Evolutionary conservation across 2,329 filamentous ascomycete species (phyloP), one percentile per base, ranked within the genome.

Genomic region (Cadophora sp.): DNA sequence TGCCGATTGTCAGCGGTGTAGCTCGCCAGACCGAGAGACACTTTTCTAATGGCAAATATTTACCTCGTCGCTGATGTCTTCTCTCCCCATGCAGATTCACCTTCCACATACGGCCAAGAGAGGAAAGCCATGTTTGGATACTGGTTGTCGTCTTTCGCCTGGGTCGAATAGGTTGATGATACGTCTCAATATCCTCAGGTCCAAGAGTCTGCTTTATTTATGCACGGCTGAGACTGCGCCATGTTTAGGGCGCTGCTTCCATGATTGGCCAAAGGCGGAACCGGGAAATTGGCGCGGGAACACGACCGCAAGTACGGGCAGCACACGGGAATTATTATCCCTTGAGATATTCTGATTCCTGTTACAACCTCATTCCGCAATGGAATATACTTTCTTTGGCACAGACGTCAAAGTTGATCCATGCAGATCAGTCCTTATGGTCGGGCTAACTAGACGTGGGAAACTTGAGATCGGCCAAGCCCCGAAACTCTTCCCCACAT

Each of bases 41-140:
- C 40, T 14, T 43, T 14, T 16, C 6, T 43, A 14, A 43, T 9
- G 31, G 19, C 7, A 26, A 8, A 40, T 40, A 14, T 26, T 40
- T 48, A 65, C 66, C 55, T 63, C 19, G 56, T 64, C 19, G 48
- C 27, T 22, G 66, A 70, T 50, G 62, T 65, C 24, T 60, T 62
- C 19, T 62, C 62, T 40, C 65, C 69, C 69, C 64, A 68, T 34
- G 37, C 64, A n/a, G 66, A 68, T 3, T 16, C 19, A 5, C 66
- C 69, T 37, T 68, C 69, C 22, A 68, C 55, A 31, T 68, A 70
- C 14, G 66, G 60, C 66, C 66, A 66, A 50, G 29, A 62, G 3
- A 70, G 60, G 22, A 65, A 70, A 14, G 19, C 48, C 66, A 68
- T 68, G 31, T 14, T 59, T 59, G 11, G 14, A 8, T 9, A 7